Evolutionary conservation across 1,139 yeast genomes (phyloP).

Genomic region (Debaryomycetaceae sp.): DNA sequence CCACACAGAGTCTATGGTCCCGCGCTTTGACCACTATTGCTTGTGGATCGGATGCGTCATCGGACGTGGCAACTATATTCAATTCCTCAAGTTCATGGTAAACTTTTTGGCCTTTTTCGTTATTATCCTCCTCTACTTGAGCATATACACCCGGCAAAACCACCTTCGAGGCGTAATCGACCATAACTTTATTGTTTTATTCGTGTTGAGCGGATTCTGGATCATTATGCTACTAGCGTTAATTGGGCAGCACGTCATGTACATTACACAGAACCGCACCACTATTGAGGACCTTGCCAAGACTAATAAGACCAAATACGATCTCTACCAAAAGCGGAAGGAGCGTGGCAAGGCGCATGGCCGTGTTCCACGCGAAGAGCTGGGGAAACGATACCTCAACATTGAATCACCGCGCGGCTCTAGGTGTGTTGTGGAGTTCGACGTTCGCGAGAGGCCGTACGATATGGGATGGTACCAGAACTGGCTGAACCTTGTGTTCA

Average conservation of each 20-base stretch:
- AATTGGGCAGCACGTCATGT: conserved; percentile 23
- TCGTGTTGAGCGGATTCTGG: conserved; percentile 30
- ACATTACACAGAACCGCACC: conserved; percentile 32
- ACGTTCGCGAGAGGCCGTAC: conserved; percentile 12
- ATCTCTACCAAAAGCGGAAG: conserved; percentile 10
- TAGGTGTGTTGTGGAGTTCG: conserved; percentile 21
- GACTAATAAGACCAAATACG: conserved; percentile 14
- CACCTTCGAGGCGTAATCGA: conserved; percentile 19
- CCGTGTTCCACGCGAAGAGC: conserved; percentile 17
- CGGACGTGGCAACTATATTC: conserved; percentile 43
- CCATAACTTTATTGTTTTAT: conserved; percentile 35
- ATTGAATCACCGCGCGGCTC: conserved; percentile 10
- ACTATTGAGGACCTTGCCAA: conserved; percentile 19
- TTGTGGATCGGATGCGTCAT: conserved; percentile 50
- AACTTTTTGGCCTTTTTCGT: conserved; percentile 23
- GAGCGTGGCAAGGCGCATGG: conserved; percentile 5
- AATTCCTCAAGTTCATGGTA: conserved; percentile 38
- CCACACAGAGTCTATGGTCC: conserved; percentile 33
- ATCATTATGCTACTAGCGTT: conserved; percentile 29
- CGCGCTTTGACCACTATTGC: conserved; percentile 59
- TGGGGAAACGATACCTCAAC: conserved; percentile 23
- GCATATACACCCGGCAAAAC: conserved; percentile 17
- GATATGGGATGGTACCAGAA: conserved; percentile 21
- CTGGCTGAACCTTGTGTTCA: conserved; percentile 23
- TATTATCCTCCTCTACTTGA: conserved; percentile 15